Conservation (phyloP, 2,329 filamentous ascomycete genomes). For the Pseudocercospora crystallina region DNA sequence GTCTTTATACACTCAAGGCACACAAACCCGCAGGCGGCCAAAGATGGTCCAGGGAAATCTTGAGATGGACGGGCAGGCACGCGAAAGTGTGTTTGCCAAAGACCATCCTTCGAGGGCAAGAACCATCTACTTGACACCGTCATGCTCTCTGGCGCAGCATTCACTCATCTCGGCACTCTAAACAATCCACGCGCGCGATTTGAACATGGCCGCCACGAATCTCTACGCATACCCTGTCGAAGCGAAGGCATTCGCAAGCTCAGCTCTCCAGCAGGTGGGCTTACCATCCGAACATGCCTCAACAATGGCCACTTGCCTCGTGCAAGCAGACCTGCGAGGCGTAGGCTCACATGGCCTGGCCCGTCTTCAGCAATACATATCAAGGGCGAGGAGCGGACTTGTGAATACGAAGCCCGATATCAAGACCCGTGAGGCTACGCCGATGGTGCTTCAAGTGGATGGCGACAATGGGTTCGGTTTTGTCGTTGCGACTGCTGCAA, state of each 20-base stretch:
- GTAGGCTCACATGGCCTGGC: conserved; percentile 77
- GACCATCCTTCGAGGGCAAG: too few relatives aligned
- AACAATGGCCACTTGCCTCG: conserved; percentile 51
- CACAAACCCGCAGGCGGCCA: too few relatives aligned
- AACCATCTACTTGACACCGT: too few relatives aligned
- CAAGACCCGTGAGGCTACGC: conserved; percentile 60
- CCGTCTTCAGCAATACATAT: conserved; percentile 72
- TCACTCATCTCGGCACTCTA: too few relatives aligned
- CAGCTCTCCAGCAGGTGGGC: neutral
- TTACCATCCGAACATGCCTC: neutral
- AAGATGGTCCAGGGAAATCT: too few relatives aligned
- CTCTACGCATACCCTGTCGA: neutral
- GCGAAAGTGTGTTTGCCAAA: too few relatives aligned
- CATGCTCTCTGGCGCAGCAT: too few relatives aligned
- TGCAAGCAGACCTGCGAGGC: conserved; percentile 71
- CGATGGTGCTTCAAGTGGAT: conserved; percentile 65
- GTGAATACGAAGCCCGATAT: conserved; percentile 61
- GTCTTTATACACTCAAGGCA: too few relatives aligned
- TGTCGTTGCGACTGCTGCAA: conserved; percentile 63
- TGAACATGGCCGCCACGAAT: neutral
- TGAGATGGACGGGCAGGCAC: too few relatives aligned
- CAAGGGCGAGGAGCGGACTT: conserved; percentile 43
- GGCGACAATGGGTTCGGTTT: conserved; percentile 74
- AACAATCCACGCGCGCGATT: too few relatives aligned
- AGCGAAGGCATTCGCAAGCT: neutral